Conservation (phyloP, 2,329 filamentous ascomycete species). For the Sclerotinia subarctica region DNA sequence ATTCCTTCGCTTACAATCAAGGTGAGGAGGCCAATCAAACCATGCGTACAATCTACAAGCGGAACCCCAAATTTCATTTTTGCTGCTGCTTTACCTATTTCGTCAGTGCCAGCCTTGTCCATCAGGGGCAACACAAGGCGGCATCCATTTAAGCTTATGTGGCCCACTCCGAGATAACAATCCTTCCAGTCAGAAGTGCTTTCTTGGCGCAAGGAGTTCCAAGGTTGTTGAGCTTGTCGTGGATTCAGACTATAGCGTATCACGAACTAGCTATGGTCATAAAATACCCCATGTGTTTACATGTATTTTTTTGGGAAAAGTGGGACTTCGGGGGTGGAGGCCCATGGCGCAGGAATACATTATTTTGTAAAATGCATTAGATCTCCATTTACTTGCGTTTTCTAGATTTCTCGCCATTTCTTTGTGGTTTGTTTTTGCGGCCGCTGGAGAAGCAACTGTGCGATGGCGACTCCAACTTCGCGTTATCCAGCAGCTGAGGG, state of each 20-base stretch:
- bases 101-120: not conserved
- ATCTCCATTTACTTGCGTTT: not conserved
- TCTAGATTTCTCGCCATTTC: not conserved
- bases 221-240: not conserved
- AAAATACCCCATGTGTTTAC: not conserved
- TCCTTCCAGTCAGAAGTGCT: not conserved
- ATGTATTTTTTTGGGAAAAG: too few relatives aligned
- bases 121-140: not conserved
- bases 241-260: not conserved
- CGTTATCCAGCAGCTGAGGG: slow-evolving; percentile 5
- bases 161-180: not conserved
- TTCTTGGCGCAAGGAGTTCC: not conserved
- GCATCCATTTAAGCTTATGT: not conserved
- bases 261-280: not conserved
- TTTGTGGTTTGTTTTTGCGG: not conserved
- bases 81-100: not conserved
- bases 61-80: not conserved
- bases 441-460: not conserved
- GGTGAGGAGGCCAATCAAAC: not conserved
- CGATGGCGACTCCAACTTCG: slow-evolving; percentile 9
- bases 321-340: not conserved
- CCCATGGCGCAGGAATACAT: not conserved
- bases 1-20: not conserved
- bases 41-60: not conserved
- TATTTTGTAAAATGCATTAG: not conserved